Percentiles rank a stretch among this genome's conserved stretches.
Evolutionary conservation across 1,284 basidiomycete genomes (phyloP).

Genomic region (Malassezia pachydermatis): DNA sequence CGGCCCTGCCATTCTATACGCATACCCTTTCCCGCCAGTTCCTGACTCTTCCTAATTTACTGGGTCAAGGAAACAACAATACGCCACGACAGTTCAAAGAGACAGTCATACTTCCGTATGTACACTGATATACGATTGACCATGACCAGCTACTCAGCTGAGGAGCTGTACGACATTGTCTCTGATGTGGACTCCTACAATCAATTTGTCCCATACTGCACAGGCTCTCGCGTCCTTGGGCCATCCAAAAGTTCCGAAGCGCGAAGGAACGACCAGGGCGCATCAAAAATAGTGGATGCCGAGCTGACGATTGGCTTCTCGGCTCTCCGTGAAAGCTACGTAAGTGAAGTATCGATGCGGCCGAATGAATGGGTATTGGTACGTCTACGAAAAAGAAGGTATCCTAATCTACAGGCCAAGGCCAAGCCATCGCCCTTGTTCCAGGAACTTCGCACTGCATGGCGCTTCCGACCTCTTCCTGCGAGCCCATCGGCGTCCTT

Average conservation of each 20-base stretch:
- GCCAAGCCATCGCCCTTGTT: conserved; percentile 75
- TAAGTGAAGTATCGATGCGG: conserved; percentile 68
- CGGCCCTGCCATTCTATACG: not conserved
- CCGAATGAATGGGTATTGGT: conserved; percentile 71
- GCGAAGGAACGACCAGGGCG: not conserved
- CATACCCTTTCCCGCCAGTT: not conserved
- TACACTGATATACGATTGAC: not conserved
- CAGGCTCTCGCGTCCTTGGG: conserved; percentile 60
- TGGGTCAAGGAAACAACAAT: conserved; percentile 3
- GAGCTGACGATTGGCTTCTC: conserved; percentile 83
- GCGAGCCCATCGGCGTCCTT: not conserved
- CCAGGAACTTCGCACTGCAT: conserved; percentile 69
- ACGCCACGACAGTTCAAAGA: conserved; percentile 1
- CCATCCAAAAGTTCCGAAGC: conserved; percentile 4
- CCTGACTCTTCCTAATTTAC: conserved; percentile 1
- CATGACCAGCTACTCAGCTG: conserved; percentile 18
- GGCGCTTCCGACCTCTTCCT: conserved; percentile 37
- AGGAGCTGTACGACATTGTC: conserved; percentile 74
- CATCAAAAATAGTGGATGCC: conserved; percentile 52
- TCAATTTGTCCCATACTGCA: conserved; percentile 81
- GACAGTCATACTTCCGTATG: conserved; percentile 9
- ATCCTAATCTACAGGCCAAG: conserved; percentile 57
- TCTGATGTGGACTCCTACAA: conserved; percentile 77
- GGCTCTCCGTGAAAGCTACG: conserved; percentile 73
- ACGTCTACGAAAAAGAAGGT: conserved; percentile 41